Evolutionary conservation across 169 alveolate species (phyloP).

Genomic region (Eimeria necatrix): DNA sequence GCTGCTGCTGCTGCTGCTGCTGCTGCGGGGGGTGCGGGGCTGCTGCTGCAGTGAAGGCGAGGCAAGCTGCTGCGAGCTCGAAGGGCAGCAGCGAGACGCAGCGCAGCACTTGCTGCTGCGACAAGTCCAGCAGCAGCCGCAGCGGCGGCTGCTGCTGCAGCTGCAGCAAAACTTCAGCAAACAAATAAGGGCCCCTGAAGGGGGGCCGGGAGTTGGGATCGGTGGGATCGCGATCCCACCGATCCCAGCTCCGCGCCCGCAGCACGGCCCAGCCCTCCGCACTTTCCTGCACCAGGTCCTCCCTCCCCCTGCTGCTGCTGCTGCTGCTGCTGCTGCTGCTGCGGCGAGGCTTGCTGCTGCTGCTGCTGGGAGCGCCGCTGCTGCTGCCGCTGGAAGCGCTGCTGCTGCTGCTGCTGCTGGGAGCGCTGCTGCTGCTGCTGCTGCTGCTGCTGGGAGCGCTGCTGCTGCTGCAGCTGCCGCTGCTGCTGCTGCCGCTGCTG

Average conservation of each 20-base stretch:
- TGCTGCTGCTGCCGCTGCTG: too few species aligned
- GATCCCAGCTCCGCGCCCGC: background rate
- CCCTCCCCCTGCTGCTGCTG: slow-evolving; percentile 19
- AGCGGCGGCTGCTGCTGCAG: background rate
- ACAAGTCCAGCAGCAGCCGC: background rate
- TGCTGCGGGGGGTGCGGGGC: background rate
- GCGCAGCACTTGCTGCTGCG: background rate
- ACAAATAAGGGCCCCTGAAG: background rate
- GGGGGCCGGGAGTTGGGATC: background rate
- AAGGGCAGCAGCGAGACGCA: background rate
- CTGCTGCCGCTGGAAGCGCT: too few species aligned
- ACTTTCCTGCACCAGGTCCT: background rate
- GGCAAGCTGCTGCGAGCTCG: background rate
- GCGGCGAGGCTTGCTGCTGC: slow-evolving; percentile 42
- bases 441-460: too few species aligned
- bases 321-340: background rate
- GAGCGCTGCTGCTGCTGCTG: too few species aligned
- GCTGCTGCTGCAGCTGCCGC: too few species aligned
- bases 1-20: slow-evolving; percentile 41
- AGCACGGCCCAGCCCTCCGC: background rate
- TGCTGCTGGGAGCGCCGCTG: slow-evolving; percentile 53
- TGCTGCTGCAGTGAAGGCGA: background rate
- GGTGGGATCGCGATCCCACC: slow-evolving; percentile 13
- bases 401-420: too few species aligned
- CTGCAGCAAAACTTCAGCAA: background rate